These are phyloP conservation scores for Ceratocystis huliohia DNA, from an alignment of 2,329 filamentous ascomycete species.

Conservation along the genomic window DNA sequence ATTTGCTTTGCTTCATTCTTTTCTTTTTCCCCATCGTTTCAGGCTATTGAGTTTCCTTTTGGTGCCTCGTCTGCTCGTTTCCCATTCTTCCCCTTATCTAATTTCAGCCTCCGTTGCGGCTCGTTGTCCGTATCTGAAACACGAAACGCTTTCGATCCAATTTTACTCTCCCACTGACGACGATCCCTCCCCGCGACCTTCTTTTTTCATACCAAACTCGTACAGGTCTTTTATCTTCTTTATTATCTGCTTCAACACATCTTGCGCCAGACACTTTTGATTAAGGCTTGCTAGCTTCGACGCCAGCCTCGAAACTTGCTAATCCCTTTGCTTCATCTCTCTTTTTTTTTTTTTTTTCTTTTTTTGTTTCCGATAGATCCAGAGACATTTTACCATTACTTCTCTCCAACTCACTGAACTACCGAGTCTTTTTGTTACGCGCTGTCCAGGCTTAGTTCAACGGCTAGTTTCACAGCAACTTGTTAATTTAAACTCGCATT, in stretches of 20 bases:
- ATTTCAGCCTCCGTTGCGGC: constrained; percentile 1
- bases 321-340: neutral
- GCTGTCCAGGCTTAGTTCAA: neutral
- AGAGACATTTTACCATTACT: neutral
- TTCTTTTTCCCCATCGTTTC: neutral
- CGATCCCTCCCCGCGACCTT: neutral
- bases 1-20: neutral
- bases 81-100: constrained; percentile 10
- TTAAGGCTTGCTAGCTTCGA: neutral
- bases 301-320: neutral
- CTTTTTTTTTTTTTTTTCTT: neutral
- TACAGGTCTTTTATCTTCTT: neutral
- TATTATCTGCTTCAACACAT: neutral
- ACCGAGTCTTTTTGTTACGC: neutral
- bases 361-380: neutral
- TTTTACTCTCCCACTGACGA: neutral
- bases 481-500: constrained; percentile 8
- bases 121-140: constrained; percentile 5
- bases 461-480: constrained; percentile 18
- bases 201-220: neutral
- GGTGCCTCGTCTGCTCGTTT: constrained; percentile 1
- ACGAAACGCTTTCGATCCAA: neutral
- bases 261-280: neutral
- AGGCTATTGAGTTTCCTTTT: neutral
- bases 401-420: neutral